Evolutionary conservation across 148 eudicot genomes (phyloP).

Genomic region (Camellia lanceoleosa): DNA sequence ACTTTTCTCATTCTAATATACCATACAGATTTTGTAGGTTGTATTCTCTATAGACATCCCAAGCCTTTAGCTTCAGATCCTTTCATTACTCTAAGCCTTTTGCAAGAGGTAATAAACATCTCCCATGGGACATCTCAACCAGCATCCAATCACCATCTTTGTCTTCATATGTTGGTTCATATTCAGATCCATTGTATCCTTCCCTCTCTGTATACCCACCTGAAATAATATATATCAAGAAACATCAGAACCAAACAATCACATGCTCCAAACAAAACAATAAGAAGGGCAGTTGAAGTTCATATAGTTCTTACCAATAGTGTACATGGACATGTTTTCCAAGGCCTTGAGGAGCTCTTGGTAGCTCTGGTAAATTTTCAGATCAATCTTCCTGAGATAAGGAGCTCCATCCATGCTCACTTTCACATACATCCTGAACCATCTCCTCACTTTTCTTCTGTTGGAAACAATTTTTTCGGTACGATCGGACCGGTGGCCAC

Average conservation of each 20-base stretch:
- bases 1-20: too few relatives aligned
- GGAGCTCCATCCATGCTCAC: constrained; percentile 71
- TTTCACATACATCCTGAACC: constrained; percentile 39
- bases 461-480: constrained; percentile 40
- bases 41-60: constrained; percentile 22
- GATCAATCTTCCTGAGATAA: constrained; percentile 47
- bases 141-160: constrained; percentile 62
- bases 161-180: constrained; percentile 48
- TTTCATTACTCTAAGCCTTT: constrained; percentile 50
- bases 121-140: constrained; percentile 62
- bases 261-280: too few relatives aligned
- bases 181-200: constrained; percentile 38
- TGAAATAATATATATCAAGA: neutral
- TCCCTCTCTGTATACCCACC: constrained; percentile 39
- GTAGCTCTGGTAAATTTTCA: constrained; percentile 40
- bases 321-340: constrained; percentile 49
- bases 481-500: constrained; percentile 58
- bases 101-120: constrained; percentile 48
- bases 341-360: constrained; percentile 46
- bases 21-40: neutral
- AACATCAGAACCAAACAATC: neutral
- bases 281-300: too few relatives aligned
- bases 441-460: constrained; percentile 30
- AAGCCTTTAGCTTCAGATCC: constrained; percentile 53
- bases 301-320: constrained; percentile 22